These are phyloP conservation scores for Botrytis elliptica DNA, from an alignment of 2,329 filamentous ascomycete species.

Conservation along the genomic window DNA sequence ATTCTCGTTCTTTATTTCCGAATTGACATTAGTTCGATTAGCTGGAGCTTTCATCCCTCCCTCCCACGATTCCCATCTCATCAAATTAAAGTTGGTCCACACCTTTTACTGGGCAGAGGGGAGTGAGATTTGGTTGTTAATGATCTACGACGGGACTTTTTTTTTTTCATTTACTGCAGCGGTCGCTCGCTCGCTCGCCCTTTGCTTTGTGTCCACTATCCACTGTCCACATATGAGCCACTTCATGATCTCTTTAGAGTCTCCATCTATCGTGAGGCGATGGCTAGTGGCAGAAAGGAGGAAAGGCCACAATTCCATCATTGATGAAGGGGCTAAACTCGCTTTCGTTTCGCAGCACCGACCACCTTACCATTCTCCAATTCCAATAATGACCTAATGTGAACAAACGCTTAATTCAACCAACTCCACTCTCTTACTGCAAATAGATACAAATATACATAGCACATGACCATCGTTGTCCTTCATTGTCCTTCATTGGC, in stretches of 20 bases:
- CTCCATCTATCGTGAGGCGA: background rate
- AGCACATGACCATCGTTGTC: background rate
- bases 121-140: background rate
- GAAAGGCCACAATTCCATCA: constrained; percentile 11
- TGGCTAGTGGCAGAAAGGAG: background rate
- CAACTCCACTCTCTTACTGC: constrained; percentile 5
- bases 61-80: background rate
- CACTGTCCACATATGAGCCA: constrained; percentile 1
- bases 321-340: constrained; percentile 12
- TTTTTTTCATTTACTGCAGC: background rate
- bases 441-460: background rate
- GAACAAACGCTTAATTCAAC: background rate
- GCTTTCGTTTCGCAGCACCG: constrained; percentile 18
- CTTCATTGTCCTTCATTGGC: background rate
- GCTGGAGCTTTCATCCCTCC: background rate
- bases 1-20: constrained; percentile 19
- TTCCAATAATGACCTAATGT: background rate
- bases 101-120: background rate
- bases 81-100: constrained; percentile 18
- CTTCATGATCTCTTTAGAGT: background rate
- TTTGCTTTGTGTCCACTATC: background rate
- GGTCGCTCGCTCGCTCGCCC: background rate
- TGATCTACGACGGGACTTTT: background rate
- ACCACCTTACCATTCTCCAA: background rate
- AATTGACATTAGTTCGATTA: background rate